These are phyloP conservation scores for Cymbopogon flexuosus DNA, from an alignment of 202 grass and related monocot genomes.

Conservation along the genomic window DNA sequence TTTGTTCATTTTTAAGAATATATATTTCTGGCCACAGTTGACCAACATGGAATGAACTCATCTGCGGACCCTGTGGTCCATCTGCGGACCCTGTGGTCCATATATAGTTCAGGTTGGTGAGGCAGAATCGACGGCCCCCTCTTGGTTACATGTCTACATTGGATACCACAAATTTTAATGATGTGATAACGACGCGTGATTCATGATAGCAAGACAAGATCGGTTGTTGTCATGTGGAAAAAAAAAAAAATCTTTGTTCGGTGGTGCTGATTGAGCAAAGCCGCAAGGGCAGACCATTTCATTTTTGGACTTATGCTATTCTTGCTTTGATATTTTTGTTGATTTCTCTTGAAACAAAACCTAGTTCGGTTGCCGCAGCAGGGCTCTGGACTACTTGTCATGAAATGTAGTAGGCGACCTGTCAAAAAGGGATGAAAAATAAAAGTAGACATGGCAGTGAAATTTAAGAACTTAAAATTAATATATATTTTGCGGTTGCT, in stretches of 20 bases:
- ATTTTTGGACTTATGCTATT: background rate
- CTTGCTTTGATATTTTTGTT: background rate
- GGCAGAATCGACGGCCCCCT: background rate
- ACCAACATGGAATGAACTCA: background rate
- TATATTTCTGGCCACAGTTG: background rate
- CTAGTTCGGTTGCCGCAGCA: no score
- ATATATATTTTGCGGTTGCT: no score
- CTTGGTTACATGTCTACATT: background rate
- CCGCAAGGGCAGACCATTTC: background rate
- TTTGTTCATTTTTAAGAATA: background rate
- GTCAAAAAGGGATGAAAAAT: no score
- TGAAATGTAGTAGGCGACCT: no score
- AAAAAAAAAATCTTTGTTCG: background rate
- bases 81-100: background rate
- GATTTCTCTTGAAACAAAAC: background rate
- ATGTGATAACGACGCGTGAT: background rate
- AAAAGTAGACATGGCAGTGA: no score
- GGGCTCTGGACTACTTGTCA: no score
- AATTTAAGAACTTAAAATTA: no score
- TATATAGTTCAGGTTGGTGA: constrained; percentile 10
- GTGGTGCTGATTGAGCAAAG: background rate
- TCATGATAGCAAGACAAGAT: background rate
- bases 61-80: background rate
- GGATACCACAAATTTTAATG: background rate
- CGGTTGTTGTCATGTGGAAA: background rate